These are phyloP conservation scores for Yarrowia bubula DNA, from an alignment of 805 yeast species.

Conservation along the genomic window DNA sequence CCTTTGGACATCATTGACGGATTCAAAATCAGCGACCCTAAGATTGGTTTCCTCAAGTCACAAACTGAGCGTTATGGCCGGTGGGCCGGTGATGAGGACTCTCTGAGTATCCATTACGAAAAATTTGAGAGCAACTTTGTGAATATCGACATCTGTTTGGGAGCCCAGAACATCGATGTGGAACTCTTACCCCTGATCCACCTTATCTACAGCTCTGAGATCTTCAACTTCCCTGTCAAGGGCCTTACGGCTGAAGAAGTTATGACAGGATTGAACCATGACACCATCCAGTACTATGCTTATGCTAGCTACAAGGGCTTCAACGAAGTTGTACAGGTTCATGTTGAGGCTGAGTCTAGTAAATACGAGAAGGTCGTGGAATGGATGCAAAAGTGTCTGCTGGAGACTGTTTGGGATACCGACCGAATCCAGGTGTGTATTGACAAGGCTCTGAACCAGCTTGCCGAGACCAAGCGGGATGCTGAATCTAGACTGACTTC, in stretches of 20 bases:
- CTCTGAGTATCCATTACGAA: slow-evolving; percentile 75
- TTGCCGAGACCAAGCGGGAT: slow-evolving; percentile 62
- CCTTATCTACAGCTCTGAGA: slow-evolving; percentile 52
- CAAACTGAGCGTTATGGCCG: slow-evolving; percentile 49
- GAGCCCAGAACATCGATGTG: slow-evolving; percentile 53
- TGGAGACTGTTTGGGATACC: slow-evolving; percentile 67
- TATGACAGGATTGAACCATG: slow-evolving; percentile 68
- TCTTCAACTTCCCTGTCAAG: slow-evolving; percentile 73
- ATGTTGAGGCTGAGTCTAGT: slow-evolving; percentile 56
- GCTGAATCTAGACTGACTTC: slow-evolving; percentile 67
- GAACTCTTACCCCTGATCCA: slow-evolving; percentile 62
- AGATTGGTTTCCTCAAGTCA: slow-evolving; percentile 69
- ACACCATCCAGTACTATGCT: slow-evolving; percentile 52
- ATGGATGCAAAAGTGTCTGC: slow-evolving; percentile 71
- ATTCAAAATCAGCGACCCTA: slow-evolving; percentile 74
- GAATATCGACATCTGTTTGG: slow-evolving; percentile 59
- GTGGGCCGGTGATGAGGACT: slow-evolving; percentile 53
- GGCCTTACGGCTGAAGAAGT: slow-evolving; percentile 76
- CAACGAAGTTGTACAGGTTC: slow-evolving; percentile 63
- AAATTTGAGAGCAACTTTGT: slow-evolving; percentile 76
- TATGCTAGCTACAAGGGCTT: slow-evolving; percentile 61
- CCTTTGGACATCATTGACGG: slow-evolving; percentile 62
- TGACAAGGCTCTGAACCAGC: slow-evolving; percentile 57
- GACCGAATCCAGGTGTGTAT: slow-evolving; percentile 64
- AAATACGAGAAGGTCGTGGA: slow-evolving; percentile 68